Evolutionary conservation across 2,329 filamentous ascomycete species (phyloP).

Genomic region (Botrytis tulipae): DNA sequence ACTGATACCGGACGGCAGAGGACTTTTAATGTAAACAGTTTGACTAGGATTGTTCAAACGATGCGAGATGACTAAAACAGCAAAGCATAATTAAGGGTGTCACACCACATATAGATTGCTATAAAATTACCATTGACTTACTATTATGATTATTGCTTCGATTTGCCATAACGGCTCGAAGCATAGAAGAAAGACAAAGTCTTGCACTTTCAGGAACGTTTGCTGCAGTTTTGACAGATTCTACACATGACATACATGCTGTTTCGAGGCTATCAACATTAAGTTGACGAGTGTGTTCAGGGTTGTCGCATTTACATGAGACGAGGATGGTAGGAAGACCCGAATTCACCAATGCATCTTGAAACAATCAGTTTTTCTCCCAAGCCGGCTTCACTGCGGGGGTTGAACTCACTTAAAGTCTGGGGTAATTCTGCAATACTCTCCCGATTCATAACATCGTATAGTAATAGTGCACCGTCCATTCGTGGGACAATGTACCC

Average conservation of each 20-base stretch:
- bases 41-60: background rate
- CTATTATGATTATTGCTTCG: conserved; percentile 52
- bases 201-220: conserved; percentile 70
- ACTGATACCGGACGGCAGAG: background rate
- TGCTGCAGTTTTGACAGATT: conserved; percentile 70
- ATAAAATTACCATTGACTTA: conserved; percentile 46
- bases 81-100: conserved; percentile 18
- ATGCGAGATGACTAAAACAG: conserved; percentile 1
- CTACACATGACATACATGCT: conserved; percentile 66
- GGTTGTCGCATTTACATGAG: conserved; percentile 85
- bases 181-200: conserved; percentile 71
- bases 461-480: conserved; percentile 81
- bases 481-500: conserved; percentile 71
- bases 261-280: conserved; percentile 66
- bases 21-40: background rate
- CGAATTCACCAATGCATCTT: conserved; percentile 72
- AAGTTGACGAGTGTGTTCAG: conserved; percentile 66
- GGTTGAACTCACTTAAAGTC: conserved; percentile 68
- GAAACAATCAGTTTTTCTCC: conserved; percentile 24
- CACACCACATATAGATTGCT: conserved; percentile 17
- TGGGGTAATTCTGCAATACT: conserved; percentile 73
- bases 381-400: conserved; percentile 10
- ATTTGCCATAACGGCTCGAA: conserved; percentile 67
- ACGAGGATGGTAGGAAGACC: conserved; percentile 76
- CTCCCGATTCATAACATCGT: conserved; percentile 78